Evolutionary conservation across 495 filamentous ascomycete species (phyloP).

Genomic region (Penicillium tannophilum): DNA sequence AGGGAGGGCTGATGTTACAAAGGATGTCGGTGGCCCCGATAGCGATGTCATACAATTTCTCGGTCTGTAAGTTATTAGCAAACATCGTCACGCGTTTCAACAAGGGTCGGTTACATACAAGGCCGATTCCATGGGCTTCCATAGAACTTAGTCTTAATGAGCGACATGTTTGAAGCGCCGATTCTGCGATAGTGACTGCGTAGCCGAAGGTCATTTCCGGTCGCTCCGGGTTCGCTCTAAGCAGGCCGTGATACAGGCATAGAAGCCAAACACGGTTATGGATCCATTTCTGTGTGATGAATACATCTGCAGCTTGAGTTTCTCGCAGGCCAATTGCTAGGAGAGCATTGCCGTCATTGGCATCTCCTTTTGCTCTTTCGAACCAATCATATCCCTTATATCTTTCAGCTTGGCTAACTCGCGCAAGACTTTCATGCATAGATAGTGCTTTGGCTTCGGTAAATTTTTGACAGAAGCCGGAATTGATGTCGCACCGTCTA

Average conservation of each 20-base stretch:
- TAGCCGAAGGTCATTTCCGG: conserved; percentile 66
- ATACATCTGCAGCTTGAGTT: conserved; percentile 68
- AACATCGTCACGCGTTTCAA: neutral
- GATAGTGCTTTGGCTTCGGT: conserved; percentile 38
- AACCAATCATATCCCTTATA: conserved; percentile 68
- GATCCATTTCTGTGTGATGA: conserved; percentile 80
- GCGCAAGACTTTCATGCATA: conserved; percentile 38
- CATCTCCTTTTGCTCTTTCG: conserved; percentile 44
- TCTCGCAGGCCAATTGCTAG: conserved; percentile 58
- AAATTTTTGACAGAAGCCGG: conserved; percentile 38
- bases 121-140: conserved; percentile 71
- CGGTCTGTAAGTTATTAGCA: conserved; percentile 33
- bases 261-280: conserved; percentile 80
- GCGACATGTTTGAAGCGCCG: conserved; percentile 63
- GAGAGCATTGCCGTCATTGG: conserved; percentile 37
- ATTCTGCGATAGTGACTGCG: conserved; percentile 69
- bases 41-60: conserved; percentile 47
- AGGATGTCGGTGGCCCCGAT: conserved; percentile 40
- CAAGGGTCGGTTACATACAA: conserved; percentile 50
- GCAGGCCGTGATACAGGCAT: conserved; percentile 54
- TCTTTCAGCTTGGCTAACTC: conserved; percentile 34
- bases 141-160: conserved; percentile 63
- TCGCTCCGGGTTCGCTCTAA: conserved; percentile 54
- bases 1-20: conserved; percentile 33
- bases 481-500: conserved; percentile 36